Base-by-base conservation (phyloP, 2,329 filamentous ascomycete species). In the Rachicladosporium sp. region DNA sequence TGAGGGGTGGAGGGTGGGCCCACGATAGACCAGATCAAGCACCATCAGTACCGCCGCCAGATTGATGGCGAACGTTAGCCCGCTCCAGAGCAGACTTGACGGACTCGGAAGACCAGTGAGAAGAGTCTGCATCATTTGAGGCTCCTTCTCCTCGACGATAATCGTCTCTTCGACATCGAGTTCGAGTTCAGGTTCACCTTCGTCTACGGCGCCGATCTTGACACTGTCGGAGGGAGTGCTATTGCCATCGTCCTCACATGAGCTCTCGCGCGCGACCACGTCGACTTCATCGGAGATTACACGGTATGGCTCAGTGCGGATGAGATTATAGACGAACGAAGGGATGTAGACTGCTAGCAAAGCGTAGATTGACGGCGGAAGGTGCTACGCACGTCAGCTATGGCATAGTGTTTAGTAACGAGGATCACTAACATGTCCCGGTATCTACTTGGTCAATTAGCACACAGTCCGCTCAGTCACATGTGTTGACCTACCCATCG, bases 1-100 rank as follows among this genome's bases (percentile, higher is more conserved):
- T 19, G 70, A 77, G 3, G 80, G 77, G 58, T 93, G 71, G 29
- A 81, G 72, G 43, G 80, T 59, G 8, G 76, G 75, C 2, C 82
- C 80, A 12, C 82, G 76, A 55, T 83, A 87, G 10, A 93, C 69
- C 31, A 88, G 74, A 58, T 98, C 91, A 19, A 80, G 70, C 0
- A 80, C 74, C 60, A 89, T 74, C 6, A 74, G 66, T 4, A 86
- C 70, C 31, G 91, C 65, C 2, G 71, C 62, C 11, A 77, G 54
- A 57, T 96, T 96, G 57, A 91, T 71, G 21, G 78, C 61, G 35
- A 58, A 53, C 1, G 56, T 58, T 9, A 54, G 29, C 35, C 74
- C 61, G 12, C 83, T 89, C 50, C 78, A 70, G 13, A 78, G 51
- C 9, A 74, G 65, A 37, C 78, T 85, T n/a, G 68, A 71, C 5